These are phyloP conservation scores for Metschnikowia lochheadii DNA, from an alignment of 805 yeast species.

Conservation along the genomic window DNA sequence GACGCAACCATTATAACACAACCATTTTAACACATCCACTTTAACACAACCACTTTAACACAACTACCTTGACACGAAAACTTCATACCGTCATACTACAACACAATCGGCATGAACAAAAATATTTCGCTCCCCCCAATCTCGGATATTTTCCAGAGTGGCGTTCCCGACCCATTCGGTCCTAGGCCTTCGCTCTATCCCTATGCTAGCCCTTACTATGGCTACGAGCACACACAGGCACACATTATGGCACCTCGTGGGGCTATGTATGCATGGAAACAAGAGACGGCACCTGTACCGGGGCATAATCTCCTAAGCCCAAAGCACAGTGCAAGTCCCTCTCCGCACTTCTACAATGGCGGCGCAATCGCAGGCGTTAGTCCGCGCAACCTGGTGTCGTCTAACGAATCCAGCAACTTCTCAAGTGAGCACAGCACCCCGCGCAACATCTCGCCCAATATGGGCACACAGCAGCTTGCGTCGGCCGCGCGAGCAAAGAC, in stretches of 20 bases:
- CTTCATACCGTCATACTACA: neutral
- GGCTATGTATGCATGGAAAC: conserved; percentile 3
- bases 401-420: neutral
- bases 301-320: neutral
- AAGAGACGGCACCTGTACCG: neutral
- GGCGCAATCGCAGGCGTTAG: neutral
- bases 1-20: neutral
- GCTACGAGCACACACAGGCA: neutral
- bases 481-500: conserved; percentile 23
- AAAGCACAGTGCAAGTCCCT: conserved; percentile 5
- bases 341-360: conserved; percentile 12
- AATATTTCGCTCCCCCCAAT: conserved; percentile 40
- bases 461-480: neutral
- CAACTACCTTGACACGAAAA: too few species aligned
- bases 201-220: conserved; percentile 2
- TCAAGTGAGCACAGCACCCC: neutral
- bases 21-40: neutral
- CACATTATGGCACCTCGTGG: conserved; percentile 5
- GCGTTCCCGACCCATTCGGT: conserved; percentile 3
- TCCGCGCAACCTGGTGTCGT: neutral
- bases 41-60: too few species aligned
- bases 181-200: conserved; percentile 7
- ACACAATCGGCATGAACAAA: conserved; percentile 8
- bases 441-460: neutral
- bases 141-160: conserved; percentile 31